Conservation (phyloP, 2,329 filamentous ascomycete genomes). For the Fusarium miscanthi region DNA sequence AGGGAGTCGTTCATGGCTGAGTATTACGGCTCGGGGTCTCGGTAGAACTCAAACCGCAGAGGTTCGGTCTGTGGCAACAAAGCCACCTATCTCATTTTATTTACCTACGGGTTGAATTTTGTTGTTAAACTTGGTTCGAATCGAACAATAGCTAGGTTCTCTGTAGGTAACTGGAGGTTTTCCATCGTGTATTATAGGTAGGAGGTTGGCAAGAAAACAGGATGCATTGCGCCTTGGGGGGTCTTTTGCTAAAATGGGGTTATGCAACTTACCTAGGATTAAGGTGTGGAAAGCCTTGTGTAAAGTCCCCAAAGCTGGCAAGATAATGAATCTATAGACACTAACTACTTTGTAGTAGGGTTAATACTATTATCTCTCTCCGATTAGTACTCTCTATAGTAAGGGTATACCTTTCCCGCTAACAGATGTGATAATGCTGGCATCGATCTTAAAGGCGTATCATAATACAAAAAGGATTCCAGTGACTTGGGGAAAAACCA, state of each 20-base stretch:
- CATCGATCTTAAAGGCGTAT: background rate
- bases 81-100: background rate
- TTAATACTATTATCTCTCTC: background rate
- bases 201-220: background rate
- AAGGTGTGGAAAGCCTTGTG: background rate
- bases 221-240: background rate
- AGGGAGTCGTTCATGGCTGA: conserved; percentile 4
- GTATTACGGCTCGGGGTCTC: conserved; percentile 24
- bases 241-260: background rate
- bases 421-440: background rate
- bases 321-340: background rate
- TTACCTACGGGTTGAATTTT: background rate
- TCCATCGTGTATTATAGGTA: conserved; percentile 14
- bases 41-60: conserved; percentile 11
- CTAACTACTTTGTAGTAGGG: background rate
- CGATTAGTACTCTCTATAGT: background rate
- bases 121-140: background rate
- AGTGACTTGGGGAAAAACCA: conserved; percentile 8
- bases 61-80: background rate
- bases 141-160: background rate
- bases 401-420: background rate
- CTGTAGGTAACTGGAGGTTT: background rate
- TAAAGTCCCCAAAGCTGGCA: background rate
- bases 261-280: background rate
- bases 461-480: background rate